phyloP scores from a whole-genome alignment of 768 basidiomycete species.

The Lactifluus piperatus region DNA sequence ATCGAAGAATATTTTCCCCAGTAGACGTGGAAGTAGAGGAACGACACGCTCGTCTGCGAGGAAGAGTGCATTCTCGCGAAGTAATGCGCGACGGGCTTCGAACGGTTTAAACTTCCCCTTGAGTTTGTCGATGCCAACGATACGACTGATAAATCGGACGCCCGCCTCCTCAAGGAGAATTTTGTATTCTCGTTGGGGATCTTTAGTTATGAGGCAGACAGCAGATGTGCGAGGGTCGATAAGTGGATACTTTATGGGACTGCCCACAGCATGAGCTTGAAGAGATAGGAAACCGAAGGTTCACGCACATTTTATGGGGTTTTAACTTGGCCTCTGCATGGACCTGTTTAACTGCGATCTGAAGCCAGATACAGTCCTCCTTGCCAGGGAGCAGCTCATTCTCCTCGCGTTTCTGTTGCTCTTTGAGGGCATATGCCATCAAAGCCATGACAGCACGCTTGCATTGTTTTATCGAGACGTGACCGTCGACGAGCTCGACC shows the following conservation, averaged over 20 bases:
- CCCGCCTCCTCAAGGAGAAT: constrained; percentile 70
- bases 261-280: constrained; percentile 22
- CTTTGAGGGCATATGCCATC: constrained; percentile 57
- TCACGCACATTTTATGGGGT: constrained; percentile 76
- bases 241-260: constrained; percentile 71
- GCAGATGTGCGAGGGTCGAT: constrained; percentile 75
- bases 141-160: constrained; percentile 85
- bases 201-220: constrained; percentile 90
- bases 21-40: constrained; percentile 74
- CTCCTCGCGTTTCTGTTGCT: constrained; percentile 56
- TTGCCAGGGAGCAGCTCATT: constrained; percentile 66
- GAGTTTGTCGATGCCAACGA: constrained; percentile 85
- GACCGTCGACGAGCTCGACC: constrained; percentile 52
- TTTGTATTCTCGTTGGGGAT: constrained; percentile 94
- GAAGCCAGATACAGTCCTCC: constrained; percentile 86
- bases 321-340: constrained; percentile 67
- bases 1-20: constrained; percentile 87
- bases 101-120: constrained; percentile 88
- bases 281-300: background rate
- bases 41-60: constrained; percentile 88
- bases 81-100: constrained; percentile 71
- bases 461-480: constrained; percentile 65
- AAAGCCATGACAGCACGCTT: constrained; percentile 74
- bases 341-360: constrained; percentile 79
- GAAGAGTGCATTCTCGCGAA: constrained; percentile 88